Percentiles rank a stretch among this genome's conserved stretches.
Evolutionary conservation across 352 stramenopile genomes (phyloP).

Genomic region (Pilasporangium apinafurcum): DNA sequence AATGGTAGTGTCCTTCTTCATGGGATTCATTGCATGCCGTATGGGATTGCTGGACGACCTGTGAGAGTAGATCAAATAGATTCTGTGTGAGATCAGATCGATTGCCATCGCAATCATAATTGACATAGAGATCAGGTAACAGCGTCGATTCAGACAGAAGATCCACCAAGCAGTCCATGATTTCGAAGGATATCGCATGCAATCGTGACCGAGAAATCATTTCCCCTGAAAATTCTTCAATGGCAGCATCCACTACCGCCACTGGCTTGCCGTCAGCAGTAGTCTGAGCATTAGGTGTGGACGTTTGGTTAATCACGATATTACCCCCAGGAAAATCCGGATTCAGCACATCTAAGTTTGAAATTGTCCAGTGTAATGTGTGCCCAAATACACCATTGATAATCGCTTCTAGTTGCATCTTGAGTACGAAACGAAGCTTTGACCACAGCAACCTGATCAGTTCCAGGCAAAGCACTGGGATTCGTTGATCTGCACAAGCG

Average conservation of each 20-base stretch:
- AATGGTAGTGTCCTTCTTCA: slow-evolving; percentile 67
- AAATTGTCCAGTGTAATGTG: slow-evolving; percentile 60
- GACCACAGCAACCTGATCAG: slow-evolving; percentile 72
- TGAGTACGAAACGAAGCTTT: slow-evolving; percentile 59
- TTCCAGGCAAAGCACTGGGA: slow-evolving; percentile 48
- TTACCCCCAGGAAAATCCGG: slow-evolving; percentile 46
- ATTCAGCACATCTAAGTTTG: slow-evolving; percentile 55
- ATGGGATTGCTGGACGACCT: slow-evolving; percentile 60
- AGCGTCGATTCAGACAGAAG: slow-evolving; percentile 93
- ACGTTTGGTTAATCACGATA: slow-evolving; percentile 4
- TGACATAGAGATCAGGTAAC: slow-evolving; percentile 96
- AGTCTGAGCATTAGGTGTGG: not conserved
- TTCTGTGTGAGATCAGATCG: slow-evolving; percentile 89
- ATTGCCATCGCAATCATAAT: slow-evolving; percentile 98
- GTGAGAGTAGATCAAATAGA: slow-evolving; percentile 93
- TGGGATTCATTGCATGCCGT: slow-evolving; percentile 59
- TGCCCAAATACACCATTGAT: slow-evolving; percentile 67
- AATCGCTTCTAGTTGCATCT: slow-evolving; percentile 78
- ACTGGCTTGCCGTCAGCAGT: not conserved
- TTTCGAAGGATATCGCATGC: slow-evolving; percentile 64
- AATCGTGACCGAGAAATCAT: slow-evolving; percentile 41
- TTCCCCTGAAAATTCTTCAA: slow-evolving; percentile 61
- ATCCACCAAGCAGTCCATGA: slow-evolving; percentile 92
- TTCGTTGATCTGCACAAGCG: slow-evolving; percentile 44
- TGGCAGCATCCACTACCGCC: slow-evolving; percentile 31